Percentiles rank a stretch among this genome's conserved stretches.
These are phyloP conservation scores for Saturnispora bothae DNA, from an alignment of 805 yeast genomes.

Conservation along the genomic window DNA sequence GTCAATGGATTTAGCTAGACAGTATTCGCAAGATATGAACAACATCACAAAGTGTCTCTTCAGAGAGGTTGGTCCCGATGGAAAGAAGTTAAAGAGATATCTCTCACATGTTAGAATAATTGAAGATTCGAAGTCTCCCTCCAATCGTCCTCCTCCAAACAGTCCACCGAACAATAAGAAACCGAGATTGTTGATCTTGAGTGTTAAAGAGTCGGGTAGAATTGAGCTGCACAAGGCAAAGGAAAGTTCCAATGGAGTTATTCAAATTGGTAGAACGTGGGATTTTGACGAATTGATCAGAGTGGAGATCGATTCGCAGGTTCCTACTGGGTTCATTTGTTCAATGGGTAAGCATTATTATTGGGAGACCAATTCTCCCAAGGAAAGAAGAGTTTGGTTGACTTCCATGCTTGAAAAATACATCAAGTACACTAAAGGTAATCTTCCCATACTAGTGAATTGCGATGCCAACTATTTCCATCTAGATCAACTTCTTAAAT, in stretches of 20 bases:
- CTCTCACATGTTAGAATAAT: constrained; percentile 66
- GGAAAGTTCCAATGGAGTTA: constrained; percentile 58
- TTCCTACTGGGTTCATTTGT: constrained; percentile 47
- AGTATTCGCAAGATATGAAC: constrained; percentile 45
- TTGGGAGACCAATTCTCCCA: constrained; percentile 60
- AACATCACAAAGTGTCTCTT: constrained; percentile 41
- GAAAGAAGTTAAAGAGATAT: constrained; percentile 43
- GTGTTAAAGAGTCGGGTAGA: constrained; percentile 52
- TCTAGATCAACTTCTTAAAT: too few relatives aligned
- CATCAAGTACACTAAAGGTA: constrained; percentile 45
- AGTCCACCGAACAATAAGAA: constrained; percentile 43
- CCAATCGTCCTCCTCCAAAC: constrained; percentile 53
- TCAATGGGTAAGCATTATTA: constrained; percentile 68
- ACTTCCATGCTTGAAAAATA: constrained; percentile 42
- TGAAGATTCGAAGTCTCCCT: constrained; percentile 66
- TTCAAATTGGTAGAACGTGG: constrained; percentile 94
- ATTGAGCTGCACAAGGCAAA: constrained; percentile 79
- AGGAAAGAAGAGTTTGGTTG: constrained; percentile 50
- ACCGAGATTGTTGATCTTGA: constrained; percentile 47
- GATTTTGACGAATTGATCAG: constrained; percentile 56
- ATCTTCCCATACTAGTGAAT: constrained; percentile 38
- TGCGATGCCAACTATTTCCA: constrained; percentile 33
- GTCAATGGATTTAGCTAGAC: constrained; percentile 34
- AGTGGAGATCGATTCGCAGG: constrained; percentile 43
- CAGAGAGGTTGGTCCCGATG: constrained; percentile 32